These are phyloP conservation scores for Melanogaster broomeanus DNA, from an alignment of 768 basidiomycete species.

Conservation along the genomic window DNA sequence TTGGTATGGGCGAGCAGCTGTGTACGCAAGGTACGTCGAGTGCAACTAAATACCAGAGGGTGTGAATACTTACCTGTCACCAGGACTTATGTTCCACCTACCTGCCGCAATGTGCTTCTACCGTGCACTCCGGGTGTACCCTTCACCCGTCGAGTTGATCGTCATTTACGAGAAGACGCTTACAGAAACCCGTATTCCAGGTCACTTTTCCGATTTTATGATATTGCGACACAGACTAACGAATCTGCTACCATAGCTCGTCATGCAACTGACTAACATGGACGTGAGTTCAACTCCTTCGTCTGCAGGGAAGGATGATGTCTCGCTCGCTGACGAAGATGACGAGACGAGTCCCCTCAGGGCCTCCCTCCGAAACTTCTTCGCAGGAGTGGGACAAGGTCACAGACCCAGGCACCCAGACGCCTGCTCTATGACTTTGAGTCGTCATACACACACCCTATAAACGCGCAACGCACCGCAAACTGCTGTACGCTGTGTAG, in stretches of 20 bases:
- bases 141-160: constrained; percentile 90
- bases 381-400: constrained; percentile 91
- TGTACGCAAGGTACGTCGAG: constrained; percentile 59
- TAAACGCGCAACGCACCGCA: constrained; percentile 30
- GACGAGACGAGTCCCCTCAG: constrained; percentile 59
- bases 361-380: constrained; percentile 83
- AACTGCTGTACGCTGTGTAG: constrained; percentile 34
- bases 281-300: constrained; percentile 77
- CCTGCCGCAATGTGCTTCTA: constrained; percentile 89
- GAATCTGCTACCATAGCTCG: constrained; percentile 41
- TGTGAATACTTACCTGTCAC: constrained; percentile 2
- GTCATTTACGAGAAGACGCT: constrained; percentile 94
- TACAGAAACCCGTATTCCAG: constrained; percentile 77
- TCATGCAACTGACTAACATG: constrained; percentile 84
- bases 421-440: constrained; percentile 43
- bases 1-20: constrained; percentile 85
- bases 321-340: constrained; percentile 47
- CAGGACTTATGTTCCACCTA: constrained; percentile 79
- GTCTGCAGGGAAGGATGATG: constrained; percentile 26
- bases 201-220: constrained; percentile 35
- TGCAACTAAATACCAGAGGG: background rate
- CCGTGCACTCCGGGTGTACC: constrained; percentile 92
- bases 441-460: constrained; percentile 26
- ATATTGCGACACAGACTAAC: constrained; percentile 4
- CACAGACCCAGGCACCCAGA: constrained; percentile 69